These are phyloP conservation scores for Glebionis coronaria DNA, from an alignment of 129 eudicot genomes.

Conservation along the genomic window DNA sequence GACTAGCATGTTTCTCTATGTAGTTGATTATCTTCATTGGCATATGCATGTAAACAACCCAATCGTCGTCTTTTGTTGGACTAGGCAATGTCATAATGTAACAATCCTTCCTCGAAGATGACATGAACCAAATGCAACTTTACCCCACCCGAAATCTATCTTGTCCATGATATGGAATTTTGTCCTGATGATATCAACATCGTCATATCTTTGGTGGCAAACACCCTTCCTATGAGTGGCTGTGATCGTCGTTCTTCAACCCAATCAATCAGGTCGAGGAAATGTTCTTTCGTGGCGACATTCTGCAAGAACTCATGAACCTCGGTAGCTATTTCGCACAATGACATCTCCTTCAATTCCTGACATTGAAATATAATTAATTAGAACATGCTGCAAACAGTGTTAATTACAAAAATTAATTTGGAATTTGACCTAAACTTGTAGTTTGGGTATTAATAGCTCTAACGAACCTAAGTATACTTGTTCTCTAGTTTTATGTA, in stretches of 20 bases:
- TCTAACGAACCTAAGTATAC: too few relatives aligned
- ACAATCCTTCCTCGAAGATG: conserved; percentile 47
- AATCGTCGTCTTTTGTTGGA: conserved; percentile 47
- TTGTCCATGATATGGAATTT: conserved; percentile 35
- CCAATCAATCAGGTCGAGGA: conserved; percentile 55
- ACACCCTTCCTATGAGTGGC: conserved; percentile 37
- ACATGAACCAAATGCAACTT: conserved; percentile 44
- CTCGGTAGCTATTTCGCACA: conserved; percentile 33
- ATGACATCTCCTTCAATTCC: conserved; percentile 35
- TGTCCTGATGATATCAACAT: conserved; percentile 55
- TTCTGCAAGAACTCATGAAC: conserved; percentile 40
- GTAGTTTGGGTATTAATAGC: too few relatives aligned
- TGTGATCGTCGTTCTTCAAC: conserved; percentile 56
- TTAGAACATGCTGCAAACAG: too few relatives aligned
- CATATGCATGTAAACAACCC: conserved; percentile 29
- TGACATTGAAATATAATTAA: not conserved
- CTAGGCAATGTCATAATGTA: conserved; percentile 63
- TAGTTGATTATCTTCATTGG: conserved; percentile 23
- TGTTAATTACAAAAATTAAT: too few relatives aligned
- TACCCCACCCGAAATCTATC: conserved; percentile 62
- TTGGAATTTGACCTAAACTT: too few relatives aligned
- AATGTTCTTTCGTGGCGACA: conserved; percentile 45
- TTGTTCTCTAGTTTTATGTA: too few relatives aligned
- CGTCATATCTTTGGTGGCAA: conserved; percentile 29
- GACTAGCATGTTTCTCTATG: conserved; percentile 34